These are phyloP conservation scores for Austroboletus sp. DNA, from an alignment of 1,284 basidiomycete genomes.

Conservation along the genomic window DNA sequence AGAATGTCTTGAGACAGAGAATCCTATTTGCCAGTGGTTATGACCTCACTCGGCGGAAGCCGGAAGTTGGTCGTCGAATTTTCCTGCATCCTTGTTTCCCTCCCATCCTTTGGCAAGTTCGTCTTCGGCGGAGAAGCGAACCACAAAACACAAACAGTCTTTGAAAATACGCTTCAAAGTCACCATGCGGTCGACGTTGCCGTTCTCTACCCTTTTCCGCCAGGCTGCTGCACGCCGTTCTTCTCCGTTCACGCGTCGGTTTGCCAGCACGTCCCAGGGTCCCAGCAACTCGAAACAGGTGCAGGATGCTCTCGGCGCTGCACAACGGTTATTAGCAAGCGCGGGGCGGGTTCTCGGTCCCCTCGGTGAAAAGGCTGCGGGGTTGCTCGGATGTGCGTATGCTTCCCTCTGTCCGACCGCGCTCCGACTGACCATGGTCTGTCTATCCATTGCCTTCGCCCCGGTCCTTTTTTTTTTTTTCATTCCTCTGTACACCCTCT, in stretches of 20 bases:
- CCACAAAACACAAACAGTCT: conserved; percentile 2
- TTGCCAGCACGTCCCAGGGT: conserved; percentile 19
- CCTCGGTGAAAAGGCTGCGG: conserved; percentile 53
- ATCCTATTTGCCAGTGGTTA: too few relatives aligned
- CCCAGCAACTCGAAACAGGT: conserved; percentile 59
- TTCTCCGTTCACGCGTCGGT: conserved; percentile 18
- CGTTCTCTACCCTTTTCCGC: conserved; percentile 21
- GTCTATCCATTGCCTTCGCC: neutral
- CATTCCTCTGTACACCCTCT: neutral
- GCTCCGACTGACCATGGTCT: conserved; percentile 3
- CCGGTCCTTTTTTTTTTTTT: neutral
- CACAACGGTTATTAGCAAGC: conserved; percentile 51
- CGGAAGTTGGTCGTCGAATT: neutral
- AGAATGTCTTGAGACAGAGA: too few relatives aligned
- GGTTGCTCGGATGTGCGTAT: conserved; percentile 60
- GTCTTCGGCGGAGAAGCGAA: conserved; percentile 4
- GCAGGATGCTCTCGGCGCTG: conserved; percentile 54
- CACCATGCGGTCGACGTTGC: conserved; percentile 19
- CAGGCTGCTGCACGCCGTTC: conserved; percentile 14
- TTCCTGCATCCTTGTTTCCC: neutral
- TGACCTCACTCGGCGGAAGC: neutral
- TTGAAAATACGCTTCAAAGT: conserved; percentile 3
- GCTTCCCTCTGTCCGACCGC: neutral
- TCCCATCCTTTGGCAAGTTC: neutral
- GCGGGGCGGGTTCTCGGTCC: conserved; percentile 54